These are phyloP conservation scores for Geotrichum citri-aurantii DNA, from an alignment of 1,139 yeast genomes.

Conservation along the genomic window DNA sequence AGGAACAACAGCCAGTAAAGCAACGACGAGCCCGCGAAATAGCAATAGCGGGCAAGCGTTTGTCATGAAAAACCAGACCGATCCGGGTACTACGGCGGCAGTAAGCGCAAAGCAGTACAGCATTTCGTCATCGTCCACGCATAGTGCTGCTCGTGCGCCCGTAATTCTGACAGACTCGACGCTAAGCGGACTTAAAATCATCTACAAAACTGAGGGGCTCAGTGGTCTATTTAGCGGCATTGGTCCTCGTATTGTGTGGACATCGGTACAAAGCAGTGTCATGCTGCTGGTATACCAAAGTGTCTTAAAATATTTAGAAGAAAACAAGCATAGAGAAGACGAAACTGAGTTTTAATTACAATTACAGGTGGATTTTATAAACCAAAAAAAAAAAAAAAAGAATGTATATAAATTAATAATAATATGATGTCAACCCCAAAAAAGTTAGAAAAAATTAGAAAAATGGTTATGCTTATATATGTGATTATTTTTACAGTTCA, in stretches of 20 bases:
- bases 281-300: slow-evolving; percentile 83
- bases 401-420: too few species aligned
- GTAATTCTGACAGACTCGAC: slow-evolving; percentile 47
- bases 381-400: too few species aligned
- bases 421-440: not conserved
- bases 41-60: slow-evolving; percentile 20
- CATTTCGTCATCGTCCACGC: slow-evolving; percentile 21
- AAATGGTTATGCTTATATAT: too few species aligned
- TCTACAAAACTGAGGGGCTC: slow-evolving; percentile 70
- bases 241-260: slow-evolving; percentile 95
- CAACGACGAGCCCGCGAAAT: slow-evolving; percentile 19
- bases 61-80: slow-evolving; percentile 13
- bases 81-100: slow-evolving; percentile 9
- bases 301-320: slow-evolving; percentile 27
- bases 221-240: slow-evolving; percentile 86
- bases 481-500: not conserved
- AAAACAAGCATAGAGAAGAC: not conserved
- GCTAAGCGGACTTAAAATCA: slow-evolving; percentile 53
- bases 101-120: slow-evolving; percentile 13
- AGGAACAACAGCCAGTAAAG: slow-evolving; percentile 14
- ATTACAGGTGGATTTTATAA: not conserved
- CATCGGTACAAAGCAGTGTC: slow-evolving; percentile 89
- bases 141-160: slow-evolving; percentile 35
- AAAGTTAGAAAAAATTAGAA: too few species aligned
- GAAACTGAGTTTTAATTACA: not conserved